phyloP scores from a whole-genome alignment of 2,329 filamentous ascomycete genomes.

The Hymenoscyphus scutula region DNA sequence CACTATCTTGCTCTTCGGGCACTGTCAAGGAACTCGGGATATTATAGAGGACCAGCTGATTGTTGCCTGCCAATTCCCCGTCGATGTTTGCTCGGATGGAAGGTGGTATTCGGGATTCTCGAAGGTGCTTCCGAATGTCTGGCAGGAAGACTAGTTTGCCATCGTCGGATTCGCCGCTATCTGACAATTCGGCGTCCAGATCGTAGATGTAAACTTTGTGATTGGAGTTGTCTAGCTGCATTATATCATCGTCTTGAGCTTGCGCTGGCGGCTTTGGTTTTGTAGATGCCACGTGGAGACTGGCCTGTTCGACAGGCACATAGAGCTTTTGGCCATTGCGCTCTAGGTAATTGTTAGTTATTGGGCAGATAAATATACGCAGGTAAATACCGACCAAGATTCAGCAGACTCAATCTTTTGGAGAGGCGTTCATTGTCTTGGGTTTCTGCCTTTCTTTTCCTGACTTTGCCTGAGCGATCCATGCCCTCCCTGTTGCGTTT shows the following conservation, averaged over 20 bases:
- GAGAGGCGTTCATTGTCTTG: constrained; percentile 71
- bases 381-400: constrained; percentile 61
- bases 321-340: constrained; percentile 62
- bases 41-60: constrained; percentile 79
- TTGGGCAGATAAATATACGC: constrained; percentile 3
- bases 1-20: constrained; percentile 70
- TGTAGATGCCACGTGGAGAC: constrained; percentile 24
- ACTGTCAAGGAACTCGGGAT: constrained; percentile 75
- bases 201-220: constrained; percentile 89
- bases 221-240: constrained; percentile 82
- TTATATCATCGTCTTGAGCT: constrained; percentile 52
- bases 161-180: constrained; percentile 57
- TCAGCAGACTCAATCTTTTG: constrained; percentile 79
- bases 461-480: constrained; percentile 25
- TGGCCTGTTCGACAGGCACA: constrained; percentile 57
- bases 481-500: constrained; percentile 4
- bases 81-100: constrained; percentile 60
- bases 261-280: constrained; percentile 22
- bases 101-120: constrained; percentile 60
- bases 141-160: constrained; percentile 74
- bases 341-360: constrained; percentile 46
- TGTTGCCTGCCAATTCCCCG: constrained; percentile 54
- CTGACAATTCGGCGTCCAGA: constrained; percentile 81
- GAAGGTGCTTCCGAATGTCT: constrained; percentile 80
- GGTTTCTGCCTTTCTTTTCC: constrained; percentile 59